Percentiles rank a stretch among this genome's conserved stretches.
Conservation (phyloP, 805 yeast species). For the Yamadazyma paraphyllophila region DNA sequence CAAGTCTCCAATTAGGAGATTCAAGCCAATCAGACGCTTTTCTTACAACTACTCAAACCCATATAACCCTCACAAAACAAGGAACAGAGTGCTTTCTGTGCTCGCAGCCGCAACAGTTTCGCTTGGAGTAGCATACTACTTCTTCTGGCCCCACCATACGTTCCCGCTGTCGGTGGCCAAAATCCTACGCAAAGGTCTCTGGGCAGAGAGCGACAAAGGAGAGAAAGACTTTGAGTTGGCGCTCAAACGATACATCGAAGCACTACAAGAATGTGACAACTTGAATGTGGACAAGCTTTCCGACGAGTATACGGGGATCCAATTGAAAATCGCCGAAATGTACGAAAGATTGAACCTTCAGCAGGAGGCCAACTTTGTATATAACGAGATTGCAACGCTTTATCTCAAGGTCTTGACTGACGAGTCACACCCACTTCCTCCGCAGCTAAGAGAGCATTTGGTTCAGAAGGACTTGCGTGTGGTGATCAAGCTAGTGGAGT, state of each 20-base stretch:
- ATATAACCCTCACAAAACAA: slow-evolving; percentile 7
- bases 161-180: slow-evolving; percentile 71
- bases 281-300: slow-evolving; percentile 54
- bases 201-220: slow-evolving; percentile 77
- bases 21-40: too few relatives aligned
- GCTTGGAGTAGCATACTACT: slow-evolving; percentile 24
- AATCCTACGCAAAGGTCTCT: slow-evolving; percentile 67
- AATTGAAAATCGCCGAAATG: slow-evolving; percentile 84
- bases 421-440: slow-evolving; percentile 5
- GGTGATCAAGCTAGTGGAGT: slow-evolving; percentile 63
- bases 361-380: slow-evolving; percentile 65
- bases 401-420: slow-evolving; percentile 53
- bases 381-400: slow-evolving; percentile 61
- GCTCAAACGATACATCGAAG: slow-evolving; percentile 68
- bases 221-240: slow-evolving; percentile 66
- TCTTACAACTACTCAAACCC: slow-evolving; percentile 13
- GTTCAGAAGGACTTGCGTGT: slow-evolving; percentile 71
- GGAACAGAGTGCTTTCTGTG: not conserved
- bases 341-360: slow-evolving; percentile 63
- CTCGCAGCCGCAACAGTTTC: not conserved
- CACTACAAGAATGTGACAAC: slow-evolving; percentile 60
- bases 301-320: slow-evolving; percentile 89
- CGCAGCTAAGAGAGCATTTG: slow-evolving; percentile 49
- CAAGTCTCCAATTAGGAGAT: too few relatives aligned
- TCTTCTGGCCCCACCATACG: slow-evolving; percentile 66